Conservation (phyloP, 345 rosid species). For the Cardamine occulta region DNA sequence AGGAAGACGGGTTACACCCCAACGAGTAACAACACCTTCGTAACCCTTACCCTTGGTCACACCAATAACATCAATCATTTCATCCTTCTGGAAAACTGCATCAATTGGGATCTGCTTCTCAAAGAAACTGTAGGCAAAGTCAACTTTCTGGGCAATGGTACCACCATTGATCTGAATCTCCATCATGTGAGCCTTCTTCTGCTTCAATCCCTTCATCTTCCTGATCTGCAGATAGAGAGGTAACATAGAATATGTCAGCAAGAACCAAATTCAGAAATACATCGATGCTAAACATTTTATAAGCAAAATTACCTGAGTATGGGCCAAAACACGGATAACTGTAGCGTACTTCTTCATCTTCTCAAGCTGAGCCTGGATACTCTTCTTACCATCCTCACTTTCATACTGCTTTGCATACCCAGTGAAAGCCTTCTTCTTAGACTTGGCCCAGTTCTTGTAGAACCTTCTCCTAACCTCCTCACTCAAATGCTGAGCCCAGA, state of each 20-base stretch:
- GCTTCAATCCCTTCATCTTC: slow-evolving; percentile 89
- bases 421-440: slow-evolving; percentile 89
- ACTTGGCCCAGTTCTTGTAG: slow-evolving; percentile 85
- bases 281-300: background rate
- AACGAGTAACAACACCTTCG: slow-evolving; percentile 91
- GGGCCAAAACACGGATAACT: slow-evolving; percentile 79
- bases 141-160: slow-evolving; percentile 72
- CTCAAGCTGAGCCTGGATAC: slow-evolving; percentile 69
- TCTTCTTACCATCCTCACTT: slow-evolving; percentile 70
- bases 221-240: slow-evolving; percentile 53
- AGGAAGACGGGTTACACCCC: slow-evolving; percentile 94
- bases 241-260: background rate
- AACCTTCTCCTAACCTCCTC: slow-evolving; percentile 84
- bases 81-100: slow-evolving; percentile 86
- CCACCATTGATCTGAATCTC: slow-evolving; percentile 93
- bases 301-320: slow-evolving; percentile 62
- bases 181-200: slow-evolving; percentile 90
- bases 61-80: slow-evolving; percentile 82
- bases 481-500: slow-evolving; percentile 89
- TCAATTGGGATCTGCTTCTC: slow-evolving; percentile 85
- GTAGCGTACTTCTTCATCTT: slow-evolving; percentile 77
- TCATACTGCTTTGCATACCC: slow-evolving; percentile 65
- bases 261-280: background rate
- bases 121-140: slow-evolving; percentile 75
- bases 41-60: slow-evolving; percentile 92